Percentiles rank a stretch among this genome's conserved stretches.
These are phyloP conservation scores for Dicorynia guianensis DNA, from an alignment of 306 rosid genomes.

Conservation along the genomic window DNA sequence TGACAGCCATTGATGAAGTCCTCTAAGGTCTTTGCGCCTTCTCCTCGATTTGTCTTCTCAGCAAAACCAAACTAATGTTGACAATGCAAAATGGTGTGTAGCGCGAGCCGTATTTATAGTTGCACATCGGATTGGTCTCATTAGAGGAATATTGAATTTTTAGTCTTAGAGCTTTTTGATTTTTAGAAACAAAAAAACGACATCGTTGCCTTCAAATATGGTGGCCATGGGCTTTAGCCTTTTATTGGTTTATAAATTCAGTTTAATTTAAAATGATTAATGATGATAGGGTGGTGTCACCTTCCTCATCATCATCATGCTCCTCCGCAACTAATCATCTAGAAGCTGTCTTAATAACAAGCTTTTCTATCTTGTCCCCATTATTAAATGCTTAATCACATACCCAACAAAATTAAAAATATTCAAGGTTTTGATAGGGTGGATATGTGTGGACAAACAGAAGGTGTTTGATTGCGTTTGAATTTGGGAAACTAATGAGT, in stretches of 20 bases:
- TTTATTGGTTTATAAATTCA: not conserved
- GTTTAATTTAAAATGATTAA: conserved; percentile 24
- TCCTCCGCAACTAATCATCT: conserved; percentile 46
- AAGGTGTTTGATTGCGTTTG: not conserved
- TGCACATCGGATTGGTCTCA: conserved; percentile 35
- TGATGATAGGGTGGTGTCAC: conserved; percentile 89
- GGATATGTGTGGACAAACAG: too few species aligned
- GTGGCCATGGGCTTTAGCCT: not conserved
- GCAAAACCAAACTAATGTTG: conserved; percentile 33
- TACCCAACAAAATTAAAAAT: too few species aligned
- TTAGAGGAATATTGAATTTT: conserved; percentile 26
- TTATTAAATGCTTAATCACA: too few species aligned
- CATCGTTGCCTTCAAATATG: conserved; percentile 32
- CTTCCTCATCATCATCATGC: conserved; percentile 68
- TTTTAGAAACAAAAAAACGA: conserved; percentile 36
- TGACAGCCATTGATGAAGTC: conserved; percentile 79
- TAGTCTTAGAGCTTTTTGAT: not conserved
- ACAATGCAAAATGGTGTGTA: conserved; percentile 34
- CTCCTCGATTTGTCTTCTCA: conserved; percentile 8
- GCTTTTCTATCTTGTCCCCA: too few species aligned
- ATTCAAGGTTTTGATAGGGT: too few species aligned
- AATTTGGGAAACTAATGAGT: conserved; percentile 36
- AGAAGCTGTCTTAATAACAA: conserved; percentile 38
- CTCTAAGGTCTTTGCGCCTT: conserved; percentile 24
- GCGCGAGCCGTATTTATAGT: conserved; percentile 44